These are phyloP conservation scores for Fusarium caatingaense DNA, from an alignment of 2,329 filamentous ascomycete species.

Conservation along the genomic window DNA sequence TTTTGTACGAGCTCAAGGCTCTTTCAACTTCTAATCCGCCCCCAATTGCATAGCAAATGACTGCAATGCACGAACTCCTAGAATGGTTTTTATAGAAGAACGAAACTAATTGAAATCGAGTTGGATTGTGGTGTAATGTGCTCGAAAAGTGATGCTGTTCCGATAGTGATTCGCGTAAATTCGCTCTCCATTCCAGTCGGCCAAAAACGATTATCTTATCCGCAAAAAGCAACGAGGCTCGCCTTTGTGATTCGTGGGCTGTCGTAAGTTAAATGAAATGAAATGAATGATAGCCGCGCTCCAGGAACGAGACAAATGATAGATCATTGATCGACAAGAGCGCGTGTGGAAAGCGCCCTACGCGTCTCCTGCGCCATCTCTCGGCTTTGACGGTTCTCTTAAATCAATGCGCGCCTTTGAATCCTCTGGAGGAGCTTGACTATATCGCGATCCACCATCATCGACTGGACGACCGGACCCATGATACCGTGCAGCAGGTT, in stretches of 20 bases:
- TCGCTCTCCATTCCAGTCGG: conserved; percentile 6
- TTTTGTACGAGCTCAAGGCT: conserved; percentile 1
- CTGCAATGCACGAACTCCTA: conserved; percentile 9
- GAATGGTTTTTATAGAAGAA: conserved; percentile 14
- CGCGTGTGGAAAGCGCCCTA: conserved; percentile 26
- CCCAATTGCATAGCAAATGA: background rate
- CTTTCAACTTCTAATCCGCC: conserved; percentile 2
- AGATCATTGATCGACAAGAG: conserved; percentile 26
- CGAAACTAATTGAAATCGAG: conserved; percentile 16
- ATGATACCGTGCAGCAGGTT: conserved; percentile 25
- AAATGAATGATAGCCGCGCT: conserved; percentile 6
- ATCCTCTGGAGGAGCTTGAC: conserved; percentile 32
- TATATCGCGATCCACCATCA: conserved; percentile 29
- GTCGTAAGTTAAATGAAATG: conserved; percentile 13
- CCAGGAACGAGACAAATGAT: background rate
- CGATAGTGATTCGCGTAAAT: background rate
- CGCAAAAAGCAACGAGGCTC: background rate
- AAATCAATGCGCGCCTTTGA: conserved; percentile 18
- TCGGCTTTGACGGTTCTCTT: conserved; percentile 27
- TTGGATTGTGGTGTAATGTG: conserved; percentile 13
- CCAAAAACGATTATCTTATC: background rate
- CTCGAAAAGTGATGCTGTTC: conserved; percentile 19
- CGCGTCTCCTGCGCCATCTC: conserved; percentile 34
- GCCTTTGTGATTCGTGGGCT: conserved; percentile 8
- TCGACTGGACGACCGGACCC: conserved; percentile 18